Percentiles rank a stretch among this genome's conserved stretches.
Evolutionary conservation across 768 basidiomycete genomes (phyloP).

Genomic region (Termitomyces sp.): DNA sequence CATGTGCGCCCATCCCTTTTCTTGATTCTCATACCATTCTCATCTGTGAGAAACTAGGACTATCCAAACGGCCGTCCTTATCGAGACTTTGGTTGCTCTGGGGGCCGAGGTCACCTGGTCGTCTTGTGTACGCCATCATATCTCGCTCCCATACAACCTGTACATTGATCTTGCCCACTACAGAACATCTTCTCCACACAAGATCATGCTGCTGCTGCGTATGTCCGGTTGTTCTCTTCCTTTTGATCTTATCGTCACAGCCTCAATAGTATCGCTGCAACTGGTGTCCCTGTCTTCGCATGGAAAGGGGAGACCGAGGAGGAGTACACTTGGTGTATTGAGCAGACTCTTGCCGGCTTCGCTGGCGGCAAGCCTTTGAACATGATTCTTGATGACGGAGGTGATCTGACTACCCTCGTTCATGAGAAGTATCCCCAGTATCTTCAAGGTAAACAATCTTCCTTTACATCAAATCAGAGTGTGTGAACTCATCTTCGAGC

Average conservation of each 20-base stretch:
- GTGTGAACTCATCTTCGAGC: constrained; percentile 10
- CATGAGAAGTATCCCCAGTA: constrained; percentile 96
- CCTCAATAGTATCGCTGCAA: constrained; percentile 80
- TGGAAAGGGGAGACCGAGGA: constrained; percentile 99
- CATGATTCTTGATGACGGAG: constrained; percentile 99
- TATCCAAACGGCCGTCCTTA: constrained; percentile 97
- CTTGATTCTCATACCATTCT: constrained; percentile 1
- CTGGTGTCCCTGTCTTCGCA: constrained; percentile 96
- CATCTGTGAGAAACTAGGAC: constrained; percentile 59
- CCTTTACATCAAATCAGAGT: not conserved
- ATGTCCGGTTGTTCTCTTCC: constrained; percentile 28
- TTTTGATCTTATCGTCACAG: constrained; percentile 5
- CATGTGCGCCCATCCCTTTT: constrained; percentile 59
- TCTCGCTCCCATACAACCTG: not conserved
- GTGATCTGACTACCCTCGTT: constrained; percentile 91
- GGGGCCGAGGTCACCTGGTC: constrained; percentile 99
- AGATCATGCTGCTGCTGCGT: constrained; percentile 98
- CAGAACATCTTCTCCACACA: constrained; percentile 99
- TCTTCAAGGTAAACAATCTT: constrained; percentile 52
- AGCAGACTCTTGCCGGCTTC: constrained; percentile 93
- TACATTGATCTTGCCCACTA: constrained; percentile 5
- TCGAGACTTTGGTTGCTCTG: constrained; percentile 93
- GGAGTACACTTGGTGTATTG: constrained; percentile 97
- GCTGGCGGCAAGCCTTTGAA: constrained; percentile 80
- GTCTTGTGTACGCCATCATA: constrained; percentile 70